Conservation (phyloP, 2,329 filamentous ascomycete genomes). For the Didymella arachidicola region DNA sequence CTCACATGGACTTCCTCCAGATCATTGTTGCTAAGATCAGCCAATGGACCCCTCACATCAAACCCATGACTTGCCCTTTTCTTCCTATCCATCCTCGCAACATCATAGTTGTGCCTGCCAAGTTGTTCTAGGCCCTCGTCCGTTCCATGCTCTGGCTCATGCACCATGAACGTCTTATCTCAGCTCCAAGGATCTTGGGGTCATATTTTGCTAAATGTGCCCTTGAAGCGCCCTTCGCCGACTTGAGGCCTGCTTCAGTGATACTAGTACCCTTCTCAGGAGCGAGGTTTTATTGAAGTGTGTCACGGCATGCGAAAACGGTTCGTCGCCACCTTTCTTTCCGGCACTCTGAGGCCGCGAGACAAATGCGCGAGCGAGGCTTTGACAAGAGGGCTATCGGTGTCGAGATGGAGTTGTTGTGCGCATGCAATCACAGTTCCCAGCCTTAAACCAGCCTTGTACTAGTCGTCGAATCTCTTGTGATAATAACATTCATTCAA, state of each 20-base stretch:
- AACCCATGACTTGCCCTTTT: conserved; percentile 20
- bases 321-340: not conserved
- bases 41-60: conserved; percentile 21
- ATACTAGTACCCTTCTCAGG: not conserved
- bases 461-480: too few relatives aligned
- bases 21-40: conserved; percentile 20
- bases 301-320: not conserved
- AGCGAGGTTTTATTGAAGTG: conserved; percentile 2
- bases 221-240: not conserved
- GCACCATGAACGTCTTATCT: not conserved
- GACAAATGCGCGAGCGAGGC: not conserved
- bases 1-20: conserved; percentile 15
- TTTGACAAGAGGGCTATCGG: conserved; percentile 7
- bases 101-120: conserved; percentile 23
- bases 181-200: conserved; percentile 1
- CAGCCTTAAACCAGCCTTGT: too few relatives aligned
- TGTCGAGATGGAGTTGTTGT: conserved; percentile 23
- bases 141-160: not conserved
- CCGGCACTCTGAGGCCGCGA: not conserved
- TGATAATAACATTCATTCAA: not conserved
- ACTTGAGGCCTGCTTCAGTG: not conserved
- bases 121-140: conserved; percentile 1
- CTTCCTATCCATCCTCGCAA: conserved; percentile 25
- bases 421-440: too few relatives aligned
- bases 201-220: not conserved